phyloP scores from a whole-genome alignment of 805 yeast genomes.

The Vanderwaltozyma polyspora region DNA sequence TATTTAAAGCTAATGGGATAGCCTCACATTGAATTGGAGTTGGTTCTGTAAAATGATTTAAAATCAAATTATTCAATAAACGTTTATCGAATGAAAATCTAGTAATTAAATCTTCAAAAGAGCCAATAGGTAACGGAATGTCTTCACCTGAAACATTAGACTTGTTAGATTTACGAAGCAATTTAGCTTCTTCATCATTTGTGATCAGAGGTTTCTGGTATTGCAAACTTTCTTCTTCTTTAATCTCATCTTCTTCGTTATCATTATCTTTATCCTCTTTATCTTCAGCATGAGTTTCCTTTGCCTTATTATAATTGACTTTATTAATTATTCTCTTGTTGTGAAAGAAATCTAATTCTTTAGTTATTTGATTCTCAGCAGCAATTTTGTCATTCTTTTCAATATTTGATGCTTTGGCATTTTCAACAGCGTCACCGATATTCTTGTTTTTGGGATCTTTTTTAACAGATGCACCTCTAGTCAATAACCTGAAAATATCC shows the following conservation, averaged over 20 bases:
- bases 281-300: conserved; percentile 20
- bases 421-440: conserved; percentile 17
- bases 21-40: conserved; percentile 91
- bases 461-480: conserved; percentile 76
- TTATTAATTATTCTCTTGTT: conserved; percentile 33
- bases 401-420: conserved; percentile 5
- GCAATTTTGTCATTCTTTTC: conserved; percentile 26
- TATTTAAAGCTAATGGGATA: conserved; percentile 59
- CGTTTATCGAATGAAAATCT: conserved; percentile 55
- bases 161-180: conserved; percentile 46
- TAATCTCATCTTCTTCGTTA: conserved; percentile 22
- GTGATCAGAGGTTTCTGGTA: conserved; percentile 33
- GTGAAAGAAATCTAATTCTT: conserved; percentile 77
- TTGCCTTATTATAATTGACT: conserved; percentile 11
- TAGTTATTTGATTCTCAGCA: conserved; percentile 41
- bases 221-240: conserved; percentile 19
- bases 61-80: conserved; percentile 47
- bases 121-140: conserved; percentile 81
- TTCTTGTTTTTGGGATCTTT: conserved; percentile 31
- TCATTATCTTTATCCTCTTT: conserved; percentile 19
- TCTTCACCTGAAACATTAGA: conserved; percentile 76
- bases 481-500: conserved; percentile 82
- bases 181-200: conserved; percentile 46
- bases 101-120: conserved; percentile 67
- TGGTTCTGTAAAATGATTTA: conserved; percentile 69